Conservation (phyloP, 352 stramenopile species). For the Globisporangium solare region DNA sequence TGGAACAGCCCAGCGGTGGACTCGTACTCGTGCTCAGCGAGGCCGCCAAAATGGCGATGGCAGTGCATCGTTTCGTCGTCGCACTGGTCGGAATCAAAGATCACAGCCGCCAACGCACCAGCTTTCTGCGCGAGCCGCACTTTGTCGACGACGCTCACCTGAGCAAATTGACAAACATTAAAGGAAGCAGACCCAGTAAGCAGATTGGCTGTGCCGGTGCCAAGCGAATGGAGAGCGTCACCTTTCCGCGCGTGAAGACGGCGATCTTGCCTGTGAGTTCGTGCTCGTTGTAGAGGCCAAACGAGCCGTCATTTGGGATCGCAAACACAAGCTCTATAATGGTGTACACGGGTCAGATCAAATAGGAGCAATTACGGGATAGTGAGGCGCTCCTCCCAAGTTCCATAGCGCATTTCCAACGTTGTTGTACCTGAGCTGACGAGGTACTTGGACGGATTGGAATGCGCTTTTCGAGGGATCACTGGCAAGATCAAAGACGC, state of each 20-base stretch:
- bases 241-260: slow-evolving; percentile 13
- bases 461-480: slow-evolving; percentile 2
- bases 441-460: slow-evolving; percentile 3
- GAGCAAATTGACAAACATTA: too few relatives aligned
- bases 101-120: slow-evolving; percentile 7
- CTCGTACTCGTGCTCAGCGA: neutral
- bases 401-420: too few relatives aligned
- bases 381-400: too few relatives aligned
- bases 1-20: neutral
- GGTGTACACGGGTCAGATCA: too few relatives aligned
- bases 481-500: neutral
- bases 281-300: slow-evolving; percentile 12
- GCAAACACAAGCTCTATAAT: slow-evolving; percentile 12
- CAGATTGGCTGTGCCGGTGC: too few relatives aligned
- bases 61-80: slow-evolving; percentile 13
- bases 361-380: too few relatives aligned
- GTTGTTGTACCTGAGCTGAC: slow-evolving; percentile 8
- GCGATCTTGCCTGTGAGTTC: slow-evolving; percentile 15
- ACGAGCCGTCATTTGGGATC: slow-evolving; percentile 16
- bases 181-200: too few relatives aligned
- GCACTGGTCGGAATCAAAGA: slow-evolving; percentile 11
- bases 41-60: slow-evolving; percentile 1
- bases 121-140: slow-evolving; percentile 9
- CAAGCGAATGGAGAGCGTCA: neutral
- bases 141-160: slow-evolving; percentile 14